Conservation (phyloP, 2,329 filamentous ascomycete genomes). For the Alternaria burnsii region DNA sequence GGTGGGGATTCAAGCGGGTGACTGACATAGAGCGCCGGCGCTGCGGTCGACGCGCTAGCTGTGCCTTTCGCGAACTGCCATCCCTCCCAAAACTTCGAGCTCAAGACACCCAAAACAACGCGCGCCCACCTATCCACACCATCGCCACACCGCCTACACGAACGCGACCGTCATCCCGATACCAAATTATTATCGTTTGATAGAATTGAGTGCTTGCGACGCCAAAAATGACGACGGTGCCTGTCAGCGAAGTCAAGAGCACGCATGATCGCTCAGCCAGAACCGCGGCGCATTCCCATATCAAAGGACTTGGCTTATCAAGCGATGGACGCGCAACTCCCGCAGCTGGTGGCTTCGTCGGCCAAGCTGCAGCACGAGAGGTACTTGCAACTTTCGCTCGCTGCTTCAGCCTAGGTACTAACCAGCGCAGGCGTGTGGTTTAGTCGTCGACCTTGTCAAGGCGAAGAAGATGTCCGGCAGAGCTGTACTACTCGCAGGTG, state of each 20-base stretch:
- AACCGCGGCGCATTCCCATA: slow-evolving; percentile 96
- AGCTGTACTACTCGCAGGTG: slow-evolving; percentile 90
- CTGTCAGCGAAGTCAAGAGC: slow-evolving; percentile 85
- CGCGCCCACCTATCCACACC: slow-evolving; percentile 15
- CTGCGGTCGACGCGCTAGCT: slow-evolving; percentile 22
- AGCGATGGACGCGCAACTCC: slow-evolving; percentile 83
- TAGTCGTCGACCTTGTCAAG: slow-evolving; percentile 94
- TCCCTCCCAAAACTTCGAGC: slow-evolving; percentile 26
- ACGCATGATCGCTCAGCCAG: slow-evolving; percentile 83
- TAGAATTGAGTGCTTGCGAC: slow-evolving; percentile 21
- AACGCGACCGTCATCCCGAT: background rate
- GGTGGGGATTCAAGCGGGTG: slow-evolving; percentile 19
- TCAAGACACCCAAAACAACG: slow-evolving; percentile 23
- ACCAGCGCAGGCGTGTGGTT: slow-evolving; percentile 77
- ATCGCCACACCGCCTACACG: slow-evolving; percentile 1
- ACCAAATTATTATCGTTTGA: background rate
- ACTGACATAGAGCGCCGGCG: slow-evolving; percentile 15
- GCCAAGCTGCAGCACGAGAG: slow-evolving; percentile 87
- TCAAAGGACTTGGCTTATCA: slow-evolving; percentile 90
- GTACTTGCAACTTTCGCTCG: slow-evolving; percentile 57
- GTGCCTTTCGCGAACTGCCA: slow-evolving; percentile 21
- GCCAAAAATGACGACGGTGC: slow-evolving; percentile 49
- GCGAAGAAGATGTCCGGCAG: slow-evolving; percentile 98
- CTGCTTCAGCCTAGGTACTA: slow-evolving; percentile 12
- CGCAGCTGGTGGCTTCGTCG: slow-evolving; percentile 78